Conservation (phyloP, 2,329 filamentous ascomycete genomes). For the Stagonosporopsis cucurbitacearum region DNA sequence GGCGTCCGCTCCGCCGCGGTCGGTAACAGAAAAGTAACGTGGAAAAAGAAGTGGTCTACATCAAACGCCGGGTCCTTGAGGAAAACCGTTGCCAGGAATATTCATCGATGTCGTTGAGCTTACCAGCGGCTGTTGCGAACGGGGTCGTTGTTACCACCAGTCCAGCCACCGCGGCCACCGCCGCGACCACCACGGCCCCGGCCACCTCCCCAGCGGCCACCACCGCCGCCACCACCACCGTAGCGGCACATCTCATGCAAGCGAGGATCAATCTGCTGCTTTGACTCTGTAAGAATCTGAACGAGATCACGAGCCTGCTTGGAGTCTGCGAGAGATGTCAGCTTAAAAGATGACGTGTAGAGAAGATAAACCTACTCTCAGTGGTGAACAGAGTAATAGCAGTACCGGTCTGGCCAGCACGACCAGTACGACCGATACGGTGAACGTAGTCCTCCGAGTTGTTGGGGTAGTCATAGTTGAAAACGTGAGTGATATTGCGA, state of each 20-base stretch:
- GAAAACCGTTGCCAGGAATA: slow-evolving; percentile 14
- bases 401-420: slow-evolving; percentile 86
- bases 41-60: slow-evolving; percentile 34
- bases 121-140: slow-evolving; percentile 52
- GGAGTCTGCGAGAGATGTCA: slow-evolving; percentile 53
- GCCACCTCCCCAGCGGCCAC: slow-evolving; percentile 70
- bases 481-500: slow-evolving; percentile 99
- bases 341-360: slow-evolving; percentile 4
- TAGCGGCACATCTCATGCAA: slow-evolving; percentile 96
- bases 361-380: slow-evolving; percentile 77
- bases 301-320: slow-evolving; percentile 91
- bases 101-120: slow-evolving; percentile 17
- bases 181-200: slow-evolving; percentile 68
- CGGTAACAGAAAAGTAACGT: slow-evolving; percentile 24
- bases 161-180: slow-evolving; percentile 52
- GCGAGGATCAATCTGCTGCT: slow-evolving; percentile 96
- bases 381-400: slow-evolving; percentile 99
- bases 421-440: slow-evolving; percentile 72
- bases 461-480: slow-evolving; percentile 99
- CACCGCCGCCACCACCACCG: slow-evolving; percentile 80
- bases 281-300: slow-evolving; percentile 89
- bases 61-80: slow-evolving; percentile 30
- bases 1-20: slow-evolving; percentile 28
- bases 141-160: slow-evolving; percentile 49
- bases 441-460: slow-evolving; percentile 77